phyloP scores from a whole-genome alignment of 257 asterid species.

The Verbena officinalis region DNA sequence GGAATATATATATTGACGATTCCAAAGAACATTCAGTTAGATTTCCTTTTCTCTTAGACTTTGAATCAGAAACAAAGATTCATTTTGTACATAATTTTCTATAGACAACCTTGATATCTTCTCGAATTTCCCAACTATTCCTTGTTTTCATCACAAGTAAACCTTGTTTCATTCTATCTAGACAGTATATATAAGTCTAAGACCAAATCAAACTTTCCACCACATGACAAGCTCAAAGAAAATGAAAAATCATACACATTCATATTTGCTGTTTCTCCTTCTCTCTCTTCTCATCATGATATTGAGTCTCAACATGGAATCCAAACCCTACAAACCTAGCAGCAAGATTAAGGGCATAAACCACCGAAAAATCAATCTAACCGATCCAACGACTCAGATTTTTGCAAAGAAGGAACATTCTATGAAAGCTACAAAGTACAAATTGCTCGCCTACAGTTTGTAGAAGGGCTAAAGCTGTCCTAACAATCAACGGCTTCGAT shows the following conservation, averaged over 20 bases:
- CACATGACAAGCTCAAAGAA: neutral
- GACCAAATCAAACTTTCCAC: too few species aligned
- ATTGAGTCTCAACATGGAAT: neutral
- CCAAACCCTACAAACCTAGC: conserved; percentile 40
- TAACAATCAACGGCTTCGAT: conserved; percentile 50
- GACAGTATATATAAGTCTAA: too few species aligned
- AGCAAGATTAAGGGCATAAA: conserved; percentile 44
- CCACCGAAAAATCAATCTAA: conserved; percentile 54
- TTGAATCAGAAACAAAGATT: too few species aligned
- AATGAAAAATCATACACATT: conserved; percentile 26
- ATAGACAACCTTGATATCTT: too few species aligned
- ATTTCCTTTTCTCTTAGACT: too few species aligned
- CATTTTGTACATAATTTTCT: too few species aligned
- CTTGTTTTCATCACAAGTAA: too few species aligned
- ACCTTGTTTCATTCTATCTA: too few species aligned
- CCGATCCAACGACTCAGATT: conserved; percentile 42
- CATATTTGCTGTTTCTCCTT: conserved; percentile 17
- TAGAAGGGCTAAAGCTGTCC: conserved; percentile 37
- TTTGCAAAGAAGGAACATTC: conserved; percentile 39
- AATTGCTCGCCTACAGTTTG: conserved; percentile 42
- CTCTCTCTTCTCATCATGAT: conserved; percentile 2
- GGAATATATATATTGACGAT: too few species aligned
- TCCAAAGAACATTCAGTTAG: too few species aligned
- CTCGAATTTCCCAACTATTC: too few species aligned
- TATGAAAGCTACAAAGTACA: conserved; percentile 40